A percentile compares a stretch with the other conserved stretches of the same genome.
Evolutionary conservation across 208 protist species (phyloP).

Genomic region (Acanthamoeba triangularis): DNA sequence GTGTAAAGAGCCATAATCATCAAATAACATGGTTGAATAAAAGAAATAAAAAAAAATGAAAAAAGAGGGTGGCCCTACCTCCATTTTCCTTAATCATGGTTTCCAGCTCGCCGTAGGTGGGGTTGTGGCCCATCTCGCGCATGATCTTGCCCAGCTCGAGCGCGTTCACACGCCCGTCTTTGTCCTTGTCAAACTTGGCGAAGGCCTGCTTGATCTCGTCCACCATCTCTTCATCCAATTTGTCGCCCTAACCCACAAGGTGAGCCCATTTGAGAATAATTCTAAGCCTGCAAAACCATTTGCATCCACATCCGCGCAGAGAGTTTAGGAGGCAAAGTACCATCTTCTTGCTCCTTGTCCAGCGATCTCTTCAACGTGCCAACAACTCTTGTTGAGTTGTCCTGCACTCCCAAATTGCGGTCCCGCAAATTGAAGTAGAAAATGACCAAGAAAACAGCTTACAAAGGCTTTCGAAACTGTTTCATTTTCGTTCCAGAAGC

Average conservation of each 20-base stretch:
- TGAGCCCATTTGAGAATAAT: too few species aligned
- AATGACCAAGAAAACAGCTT: background rate
- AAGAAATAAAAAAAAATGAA: background rate
- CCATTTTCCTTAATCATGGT: slow-evolving; percentile 96
- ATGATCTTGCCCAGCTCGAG: slow-evolving; percentile 55
- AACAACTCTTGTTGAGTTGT: background rate
- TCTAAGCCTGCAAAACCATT: too few species aligned
- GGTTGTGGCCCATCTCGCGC: slow-evolving; percentile 55
- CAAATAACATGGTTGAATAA: too few species aligned
- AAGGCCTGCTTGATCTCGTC: slow-evolving; percentile 59
- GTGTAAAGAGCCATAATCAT: too few species aligned
- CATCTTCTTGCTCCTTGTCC: background rate
- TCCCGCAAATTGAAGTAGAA: background rate
- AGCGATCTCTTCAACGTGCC: background rate
- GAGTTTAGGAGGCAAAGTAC: background rate
- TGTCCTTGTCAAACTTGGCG: slow-evolving; percentile 63
- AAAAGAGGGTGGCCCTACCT: background rate
- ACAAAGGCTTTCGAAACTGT: too few species aligned
- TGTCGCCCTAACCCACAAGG: background rate
- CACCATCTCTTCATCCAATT: slow-evolving; percentile 59
- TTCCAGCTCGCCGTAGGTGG: slow-evolving; percentile 91
- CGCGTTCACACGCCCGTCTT: slow-evolving; percentile 62
- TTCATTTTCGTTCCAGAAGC: too few species aligned
- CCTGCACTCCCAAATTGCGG: background rate
- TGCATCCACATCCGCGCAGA: too few species aligned